Conservation (phyloP, 805 yeast genomes). For the Ogataea populi-albae region DNA sequence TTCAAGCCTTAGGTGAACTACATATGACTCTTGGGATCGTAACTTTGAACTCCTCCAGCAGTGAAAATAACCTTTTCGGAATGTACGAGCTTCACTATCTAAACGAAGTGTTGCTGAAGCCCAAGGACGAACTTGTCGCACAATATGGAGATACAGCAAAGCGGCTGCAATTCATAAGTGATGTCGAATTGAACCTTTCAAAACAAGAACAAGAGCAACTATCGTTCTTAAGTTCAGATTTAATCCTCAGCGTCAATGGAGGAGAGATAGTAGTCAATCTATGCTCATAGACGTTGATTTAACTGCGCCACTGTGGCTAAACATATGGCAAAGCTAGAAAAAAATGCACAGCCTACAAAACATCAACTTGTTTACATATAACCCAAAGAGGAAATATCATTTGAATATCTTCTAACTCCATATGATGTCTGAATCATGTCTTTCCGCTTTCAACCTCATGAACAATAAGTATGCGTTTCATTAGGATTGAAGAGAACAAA, state of each 20-base stretch:
- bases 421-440: background rate
- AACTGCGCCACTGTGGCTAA: constrained; percentile 1
- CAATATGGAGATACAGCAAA: constrained; percentile 16
- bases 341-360: constrained; percentile 5
- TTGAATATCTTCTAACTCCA: background rate
- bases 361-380: constrained; percentile 17
- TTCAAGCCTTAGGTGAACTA: constrained; percentile 11
- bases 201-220: constrained; percentile 14
- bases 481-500: constrained; percentile 1
- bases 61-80: constrained; percentile 18
- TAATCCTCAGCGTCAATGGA: constrained; percentile 14
- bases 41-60: background rate
- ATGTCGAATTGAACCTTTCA: constrained; percentile 9
- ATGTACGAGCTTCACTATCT: constrained; percentile 27
- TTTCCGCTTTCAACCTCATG: background rate
- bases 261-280: constrained; percentile 16
- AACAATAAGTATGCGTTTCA: constrained; percentile 1
- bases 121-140: constrained; percentile 19
- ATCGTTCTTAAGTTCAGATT: constrained; percentile 10
- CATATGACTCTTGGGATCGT: constrained; percentile 22
- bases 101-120: constrained; percentile 23
- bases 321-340: constrained; percentile 3
- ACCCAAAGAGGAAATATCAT: constrained; percentile 19
- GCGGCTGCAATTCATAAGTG: constrained; percentile 16
- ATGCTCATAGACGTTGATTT: background rate